Conservation (phyloP, 495 filamentous ascomycete genomes). For the Talaromyces adpressus region DNA sequence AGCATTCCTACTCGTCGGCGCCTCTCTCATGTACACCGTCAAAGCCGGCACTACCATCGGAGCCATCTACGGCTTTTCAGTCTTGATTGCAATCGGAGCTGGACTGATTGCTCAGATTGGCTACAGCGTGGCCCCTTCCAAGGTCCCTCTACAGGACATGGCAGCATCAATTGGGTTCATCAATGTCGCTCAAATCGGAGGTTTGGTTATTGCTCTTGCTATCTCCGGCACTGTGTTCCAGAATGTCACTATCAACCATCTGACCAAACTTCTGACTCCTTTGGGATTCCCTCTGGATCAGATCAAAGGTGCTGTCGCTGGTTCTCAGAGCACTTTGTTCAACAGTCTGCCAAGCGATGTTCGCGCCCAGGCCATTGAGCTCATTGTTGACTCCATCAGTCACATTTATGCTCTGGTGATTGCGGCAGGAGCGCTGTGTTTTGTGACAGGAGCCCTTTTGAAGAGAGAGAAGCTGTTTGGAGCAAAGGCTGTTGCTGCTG, state of each 20-base stretch:
- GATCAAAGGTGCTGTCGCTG: neutral
- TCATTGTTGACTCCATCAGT: neutral
- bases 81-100: neutral
- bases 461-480: neutral
- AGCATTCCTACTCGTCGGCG: constrained; percentile 39
- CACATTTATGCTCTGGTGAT: neutral
- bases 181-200: constrained; percentile 1
- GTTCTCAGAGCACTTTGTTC: constrained; percentile 19
- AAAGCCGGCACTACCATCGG: constrained; percentile 11
- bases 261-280: neutral
- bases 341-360: constrained; percentile 22
- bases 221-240: constrained; percentile 7
- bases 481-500: neutral
- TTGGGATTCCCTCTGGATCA: neutral
- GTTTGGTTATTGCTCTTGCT: constrained; percentile 1
- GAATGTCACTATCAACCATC: neutral
- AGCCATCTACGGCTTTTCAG: neutral
- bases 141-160: neutral
- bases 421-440: neutral
- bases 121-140: neutral
- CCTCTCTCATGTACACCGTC: constrained; percentile 40
- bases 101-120: neutral
- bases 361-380: neutral
- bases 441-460: neutral
- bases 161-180: neutral